These are phyloP conservation scores for Carpinus viminea DNA, from an alignment of 306 rosid genomes.

Conservation along the genomic window DNA sequence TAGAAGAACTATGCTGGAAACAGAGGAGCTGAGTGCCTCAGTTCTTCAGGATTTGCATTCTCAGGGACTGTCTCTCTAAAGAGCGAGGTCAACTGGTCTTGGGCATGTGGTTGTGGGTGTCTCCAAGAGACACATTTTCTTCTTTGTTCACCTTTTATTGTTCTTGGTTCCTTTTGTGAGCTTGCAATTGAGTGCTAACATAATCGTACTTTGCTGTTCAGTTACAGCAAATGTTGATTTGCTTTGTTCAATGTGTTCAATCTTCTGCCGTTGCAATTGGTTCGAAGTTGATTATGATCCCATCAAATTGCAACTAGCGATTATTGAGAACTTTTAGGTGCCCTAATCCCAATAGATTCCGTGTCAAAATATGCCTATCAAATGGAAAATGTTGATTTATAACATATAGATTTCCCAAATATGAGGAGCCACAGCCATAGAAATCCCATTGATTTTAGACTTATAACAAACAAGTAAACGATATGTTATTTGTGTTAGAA, in stretches of 20 bases:
- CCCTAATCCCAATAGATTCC: too few relatives aligned
- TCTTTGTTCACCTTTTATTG: background rate
- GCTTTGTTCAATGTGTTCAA: constrained; percentile 7
- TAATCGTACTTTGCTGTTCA: constrained; percentile 37
- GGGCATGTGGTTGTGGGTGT: constrained; percentile 31
- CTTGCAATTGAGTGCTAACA: constrained; percentile 50
- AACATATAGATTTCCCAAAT: too few relatives aligned
- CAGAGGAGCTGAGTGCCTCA: constrained; percentile 93
- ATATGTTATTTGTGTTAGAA: too few relatives aligned
- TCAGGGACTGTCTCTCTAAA: constrained; percentile 74
- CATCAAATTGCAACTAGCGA: background rate
- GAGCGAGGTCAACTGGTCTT: constrained; percentile 24
- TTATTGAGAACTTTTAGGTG: too few relatives aligned
- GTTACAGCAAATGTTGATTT: constrained; percentile 31
- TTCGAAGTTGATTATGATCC: background rate
- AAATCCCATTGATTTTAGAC: too few relatives aligned
- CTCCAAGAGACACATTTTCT: constrained; percentile 16
- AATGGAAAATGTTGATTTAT: too few relatives aligned
- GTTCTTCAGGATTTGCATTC: constrained; percentile 92
- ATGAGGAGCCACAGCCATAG: too few relatives aligned
- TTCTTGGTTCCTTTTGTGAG: constrained; percentile 6
- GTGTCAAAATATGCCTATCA: too few relatives aligned
- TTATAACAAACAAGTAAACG: too few relatives aligned
- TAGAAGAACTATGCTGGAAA: constrained; percentile 93
- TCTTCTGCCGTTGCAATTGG: background rate